phyloP scores from a whole-genome alignment of 225 moss, liverwort and hornwort species.

The Asterella californica region DNA sequence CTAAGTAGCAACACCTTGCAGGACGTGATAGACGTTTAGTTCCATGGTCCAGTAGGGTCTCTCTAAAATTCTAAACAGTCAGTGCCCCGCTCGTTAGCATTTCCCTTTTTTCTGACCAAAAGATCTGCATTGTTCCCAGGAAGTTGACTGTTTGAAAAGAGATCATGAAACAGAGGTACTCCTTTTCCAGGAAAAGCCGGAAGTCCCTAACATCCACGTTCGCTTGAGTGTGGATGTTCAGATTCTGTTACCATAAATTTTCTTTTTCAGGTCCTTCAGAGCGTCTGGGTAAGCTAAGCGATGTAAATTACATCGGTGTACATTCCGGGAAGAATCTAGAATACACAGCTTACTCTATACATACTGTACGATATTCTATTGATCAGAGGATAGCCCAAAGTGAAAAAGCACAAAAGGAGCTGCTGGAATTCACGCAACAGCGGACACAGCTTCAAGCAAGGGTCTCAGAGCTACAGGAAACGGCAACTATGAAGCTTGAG shows the following conservation, averaged over 20 bases:
- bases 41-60: not conserved
- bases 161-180: constrained; percentile 1
- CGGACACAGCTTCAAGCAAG: constrained; percentile 19
- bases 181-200: not conserved
- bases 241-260: not conserved
- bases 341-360: not conserved
- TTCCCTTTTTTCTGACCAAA: not conserved
- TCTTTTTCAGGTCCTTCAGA: not conserved
- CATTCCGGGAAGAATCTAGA: not conserved
- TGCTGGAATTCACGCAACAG: constrained; percentile 13
- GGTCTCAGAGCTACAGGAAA: constrained; percentile 24
- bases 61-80: not conserved
- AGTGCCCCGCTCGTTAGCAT: not conserved
- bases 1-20: not conserved
- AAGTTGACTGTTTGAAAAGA: constrained; percentile 1
- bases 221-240: not conserved
- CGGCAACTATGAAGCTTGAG: constrained; percentile 4
- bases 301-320: not conserved
- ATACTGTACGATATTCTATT: not conserved
- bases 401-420: constrained; percentile 13
- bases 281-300: not conserved
- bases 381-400: not conserved
- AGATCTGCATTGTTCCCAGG: not conserved
- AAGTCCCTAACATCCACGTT: not conserved
- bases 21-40: not conserved